Base-by-base conservation (phyloP, 306 rosid species). In the Sphenostylis stenocarpa region DNA sequence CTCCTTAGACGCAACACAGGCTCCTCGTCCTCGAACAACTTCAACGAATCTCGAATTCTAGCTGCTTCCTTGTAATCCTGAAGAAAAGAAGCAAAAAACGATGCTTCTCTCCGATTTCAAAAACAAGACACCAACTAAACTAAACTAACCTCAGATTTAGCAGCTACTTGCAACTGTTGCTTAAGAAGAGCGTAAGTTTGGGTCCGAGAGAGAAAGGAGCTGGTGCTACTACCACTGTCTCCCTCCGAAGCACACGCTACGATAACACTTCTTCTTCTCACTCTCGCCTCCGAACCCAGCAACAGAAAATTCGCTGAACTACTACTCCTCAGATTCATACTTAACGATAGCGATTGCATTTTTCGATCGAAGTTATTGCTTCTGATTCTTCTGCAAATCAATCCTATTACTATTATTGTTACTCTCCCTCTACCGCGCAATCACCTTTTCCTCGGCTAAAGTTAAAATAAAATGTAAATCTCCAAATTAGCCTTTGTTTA, bases 21-120 rank as follows among this genome's bases (percentile, higher is more conserved):
- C 75, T 92, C 97, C 57, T 89, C 96, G 3, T 90, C 91, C 81
- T 95, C 99, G 17, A 95, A 91, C 49, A 82, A 58, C 84, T 76
- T 95, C 26, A 95, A 75, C 38, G 94, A 90, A 65, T 92, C 99
- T 14, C 99, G 89, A 49, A 95, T 87, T 81, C 97, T 92, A 45
- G 97, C 97, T 4, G 99, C 99, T 82, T 95, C 97, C 78, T 92
- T 88, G 61, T 95, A 95, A 76, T 95, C 97, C 99, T 82, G 62
- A 28, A 67, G 13, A 48, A n/a, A 62, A 17, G 14, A 33, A 15
- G 14, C 11, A 31, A 61, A 31, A 8, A 16, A 56, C 4, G 0
- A 7, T 11, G 55, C 2, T 64, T 19, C 64, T 2, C n/a, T 48
- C 34, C 5, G 20, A 28, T 26, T 67, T 60, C 16, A 17, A 73